A percentile compares a stretch with the other conserved stretches of the same genome.
These are phyloP conservation scores for Candida sp. DNA, from an alignment of 1,139 yeast species.

Conservation along the genomic window DNA sequence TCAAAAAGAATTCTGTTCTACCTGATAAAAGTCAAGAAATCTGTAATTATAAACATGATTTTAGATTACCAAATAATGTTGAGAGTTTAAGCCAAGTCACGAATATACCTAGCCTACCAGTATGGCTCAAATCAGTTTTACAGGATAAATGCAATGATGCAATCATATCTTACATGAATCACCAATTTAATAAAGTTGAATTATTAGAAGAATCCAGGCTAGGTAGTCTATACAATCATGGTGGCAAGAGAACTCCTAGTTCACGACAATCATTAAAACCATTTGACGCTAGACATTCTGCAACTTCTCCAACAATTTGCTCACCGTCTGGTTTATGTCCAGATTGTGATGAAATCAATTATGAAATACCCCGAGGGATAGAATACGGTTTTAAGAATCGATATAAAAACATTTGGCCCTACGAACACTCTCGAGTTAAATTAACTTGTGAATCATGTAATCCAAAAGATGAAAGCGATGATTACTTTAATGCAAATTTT, in stretches of 20 bases:
- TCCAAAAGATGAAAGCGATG: slow-evolving; percentile 20
- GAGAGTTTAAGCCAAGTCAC: background rate
- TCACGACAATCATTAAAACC: slow-evolving; percentile 8
- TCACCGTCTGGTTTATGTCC: slow-evolving; percentile 45
- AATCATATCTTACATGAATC: slow-evolving; percentile 29
- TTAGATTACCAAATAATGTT: slow-evolving; percentile 33
- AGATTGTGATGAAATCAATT: slow-evolving; percentile 38
- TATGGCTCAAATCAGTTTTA: slow-evolving; percentile 41
- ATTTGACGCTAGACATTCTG: slow-evolving; percentile 1
- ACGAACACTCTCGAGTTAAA: slow-evolving; percentile 44
- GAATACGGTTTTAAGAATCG: slow-evolving; percentile 45
- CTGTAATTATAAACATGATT: slow-evolving; percentile 23
- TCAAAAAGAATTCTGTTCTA: slow-evolving; percentile 23
- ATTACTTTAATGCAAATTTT: slow-evolving; percentile 44
- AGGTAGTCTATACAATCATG: slow-evolving; percentile 18
- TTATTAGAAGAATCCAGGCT: slow-evolving; percentile 47
- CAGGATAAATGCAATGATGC: slow-evolving; percentile 11
- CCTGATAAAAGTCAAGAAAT: slow-evolving; percentile 14
- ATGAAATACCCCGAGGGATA: slow-evolving; percentile 52
- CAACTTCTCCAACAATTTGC: slow-evolving; percentile 26
- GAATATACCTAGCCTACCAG: slow-evolving; percentile 29
- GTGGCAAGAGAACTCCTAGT: slow-evolving; percentile 8
- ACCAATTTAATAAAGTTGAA: slow-evolving; percentile 47
- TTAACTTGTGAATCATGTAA: slow-evolving; percentile 12
- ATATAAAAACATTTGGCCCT: slow-evolving; percentile 45